Conservation (phyloP, 2,329 filamentous ascomycete genomes). For the Pseudogymnoascus verrucosus region DNA sequence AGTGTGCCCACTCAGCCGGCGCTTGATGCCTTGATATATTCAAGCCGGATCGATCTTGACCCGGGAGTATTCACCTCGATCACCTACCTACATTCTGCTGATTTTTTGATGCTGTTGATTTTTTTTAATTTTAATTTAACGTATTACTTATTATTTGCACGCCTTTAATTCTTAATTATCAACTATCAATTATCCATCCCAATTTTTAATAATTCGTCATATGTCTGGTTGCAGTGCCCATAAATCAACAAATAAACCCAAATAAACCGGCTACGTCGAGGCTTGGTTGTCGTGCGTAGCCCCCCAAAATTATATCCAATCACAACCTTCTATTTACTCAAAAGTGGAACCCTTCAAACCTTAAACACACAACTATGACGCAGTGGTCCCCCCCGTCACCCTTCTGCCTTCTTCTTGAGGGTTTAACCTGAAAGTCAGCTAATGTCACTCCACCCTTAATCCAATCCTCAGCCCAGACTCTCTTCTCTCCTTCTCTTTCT, state of each 20-base stretch:
- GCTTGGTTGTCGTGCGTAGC: slow-evolving; percentile 2
- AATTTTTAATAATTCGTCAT: neutral
- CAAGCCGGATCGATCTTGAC: neutral
- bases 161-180: neutral
- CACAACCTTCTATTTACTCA: neutral
- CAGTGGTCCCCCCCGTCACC: neutral
- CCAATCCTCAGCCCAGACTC: neutral
- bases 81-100: neutral
- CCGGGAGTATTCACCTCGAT: too few relatives aligned
- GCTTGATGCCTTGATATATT: neutral
- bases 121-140: neutral
- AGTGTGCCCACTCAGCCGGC: neutral
- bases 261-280: neutral
- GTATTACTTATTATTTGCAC: neutral
- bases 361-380: slow-evolving; percentile 8
- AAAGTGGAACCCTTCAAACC: neutral
- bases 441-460: slow-evolving; percentile 2
- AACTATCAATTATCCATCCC: neutral
- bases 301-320: neutral
- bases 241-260: neutral
- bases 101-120: neutral
- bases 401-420: neutral
- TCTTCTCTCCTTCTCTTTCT: neutral
- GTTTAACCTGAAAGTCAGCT: slow-evolving; percentile 4
- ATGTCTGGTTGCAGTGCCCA: neutral